A percentile compares a stretch with the other conserved stretches of the same genome.
Conservation (phyloP, 164 flowering plant genomes). For the Dillenia suffruticosa region DNA sequence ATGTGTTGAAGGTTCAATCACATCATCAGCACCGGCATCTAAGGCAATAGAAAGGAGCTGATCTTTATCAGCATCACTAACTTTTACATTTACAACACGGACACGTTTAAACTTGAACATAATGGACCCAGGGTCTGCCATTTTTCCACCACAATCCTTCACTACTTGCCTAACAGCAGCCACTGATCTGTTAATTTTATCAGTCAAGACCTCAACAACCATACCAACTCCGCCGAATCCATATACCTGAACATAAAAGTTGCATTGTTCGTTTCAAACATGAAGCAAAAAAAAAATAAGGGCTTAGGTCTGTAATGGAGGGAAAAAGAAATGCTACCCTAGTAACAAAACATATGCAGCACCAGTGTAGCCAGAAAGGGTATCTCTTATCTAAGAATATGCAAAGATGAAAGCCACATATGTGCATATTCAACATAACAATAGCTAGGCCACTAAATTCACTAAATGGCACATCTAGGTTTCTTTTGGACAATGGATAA, state of each 20-base stretch:
- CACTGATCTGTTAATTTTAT: conserved; percentile 85
- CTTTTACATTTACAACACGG: conserved; percentile 75
- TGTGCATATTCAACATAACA: too few species aligned
- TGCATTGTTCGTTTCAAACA: neutral
- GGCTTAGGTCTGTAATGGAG: too few species aligned
- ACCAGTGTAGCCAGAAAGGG: too few species aligned
- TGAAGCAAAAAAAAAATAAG: too few species aligned
- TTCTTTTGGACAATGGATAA: too few species aligned
- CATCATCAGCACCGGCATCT: conserved; percentile 97
- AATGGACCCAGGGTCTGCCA: conserved; percentile 97
- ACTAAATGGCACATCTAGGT: too few species aligned
- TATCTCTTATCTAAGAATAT: too few species aligned
- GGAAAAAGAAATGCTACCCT: too few species aligned
- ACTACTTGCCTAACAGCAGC: conserved; percentile 77
- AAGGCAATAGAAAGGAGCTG: conserved; percentile 75
- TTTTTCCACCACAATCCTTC: conserved; percentile 91
- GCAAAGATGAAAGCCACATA: too few species aligned
- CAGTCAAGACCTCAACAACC: conserved; percentile 85
- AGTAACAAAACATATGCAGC: too few species aligned
- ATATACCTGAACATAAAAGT: conserved; percentile 56
- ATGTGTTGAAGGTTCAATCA: conserved; percentile 71
- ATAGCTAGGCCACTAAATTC: too few species aligned
- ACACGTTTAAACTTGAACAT: conserved; percentile 87
- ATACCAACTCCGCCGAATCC: conserved; percentile 94
- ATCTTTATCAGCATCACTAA: conserved; percentile 73